Evolutionary conservation across 768 basidiomycete species (phyloP).

Genomic region (Mycena belliarum): DNA sequence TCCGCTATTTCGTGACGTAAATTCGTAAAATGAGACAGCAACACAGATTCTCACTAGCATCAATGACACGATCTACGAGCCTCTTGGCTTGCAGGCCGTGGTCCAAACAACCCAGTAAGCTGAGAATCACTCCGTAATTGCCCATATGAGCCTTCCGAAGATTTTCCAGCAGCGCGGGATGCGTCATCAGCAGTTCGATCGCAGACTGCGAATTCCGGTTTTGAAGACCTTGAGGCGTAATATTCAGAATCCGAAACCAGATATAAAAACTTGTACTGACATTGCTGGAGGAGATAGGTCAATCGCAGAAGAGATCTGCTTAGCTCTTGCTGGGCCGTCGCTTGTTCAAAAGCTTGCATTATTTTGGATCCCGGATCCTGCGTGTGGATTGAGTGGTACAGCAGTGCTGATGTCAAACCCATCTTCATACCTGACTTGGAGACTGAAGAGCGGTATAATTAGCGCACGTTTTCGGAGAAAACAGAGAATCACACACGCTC

Average conservation of each 20-base stretch:
- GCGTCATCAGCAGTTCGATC: constrained; percentile 79
- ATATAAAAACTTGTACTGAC: constrained; percentile 38
- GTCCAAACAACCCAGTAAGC: constrained; percentile 91
- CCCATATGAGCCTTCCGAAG: constrained; percentile 90
- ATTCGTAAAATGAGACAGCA: not conserved
- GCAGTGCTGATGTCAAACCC: not conserved
- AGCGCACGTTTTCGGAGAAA: not conserved
- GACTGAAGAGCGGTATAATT: constrained; percentile 17
- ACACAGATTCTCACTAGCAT: constrained; percentile 50
- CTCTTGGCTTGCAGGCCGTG: constrained; percentile 83
- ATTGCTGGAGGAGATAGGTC: constrained; percentile 79
- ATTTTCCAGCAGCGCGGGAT: constrained; percentile 80
- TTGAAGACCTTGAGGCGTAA: constrained; percentile 69
- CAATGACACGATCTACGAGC: constrained; percentile 88
- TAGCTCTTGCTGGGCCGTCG: constrained; percentile 76
- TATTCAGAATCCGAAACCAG: constrained; percentile 1
- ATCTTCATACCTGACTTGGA: constrained; percentile 16
- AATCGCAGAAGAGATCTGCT: constrained; percentile 74
- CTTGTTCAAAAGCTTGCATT: constrained; percentile 68
- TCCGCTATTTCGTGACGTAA: constrained; percentile 56
- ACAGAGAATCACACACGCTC: constrained; percentile 32
- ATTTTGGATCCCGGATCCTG: constrained; percentile 57
- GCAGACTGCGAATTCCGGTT: constrained; percentile 72
- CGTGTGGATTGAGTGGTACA: not conserved
- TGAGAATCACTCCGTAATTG: constrained; percentile 88